These are phyloP conservation scores for Gastrolobium bilobum DNA, from an alignment of 306 rosid genomes.

Conservation along the genomic window DNA sequence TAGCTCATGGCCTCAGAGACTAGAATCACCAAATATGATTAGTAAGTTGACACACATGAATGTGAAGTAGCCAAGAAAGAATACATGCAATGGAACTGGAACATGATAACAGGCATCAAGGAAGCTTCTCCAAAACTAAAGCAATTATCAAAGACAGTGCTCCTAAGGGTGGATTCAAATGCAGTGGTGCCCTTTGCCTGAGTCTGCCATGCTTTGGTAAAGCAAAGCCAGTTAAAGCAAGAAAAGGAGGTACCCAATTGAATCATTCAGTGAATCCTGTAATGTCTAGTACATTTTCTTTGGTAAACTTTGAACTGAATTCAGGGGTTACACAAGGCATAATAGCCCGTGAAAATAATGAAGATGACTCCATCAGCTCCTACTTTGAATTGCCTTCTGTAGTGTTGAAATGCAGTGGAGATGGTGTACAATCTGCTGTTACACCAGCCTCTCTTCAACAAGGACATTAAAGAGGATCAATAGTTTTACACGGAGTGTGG, in stretches of 20 bases:
- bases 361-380: constrained; percentile 64
- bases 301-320: constrained; percentile 76
- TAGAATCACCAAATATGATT: constrained; percentile 44
- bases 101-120: constrained; percentile 40
- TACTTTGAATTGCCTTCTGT: constrained; percentile 83
- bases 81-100: constrained; percentile 35
- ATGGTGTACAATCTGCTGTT: constrained; percentile 62
- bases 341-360: constrained; percentile 51
- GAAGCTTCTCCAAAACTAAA: constrained; percentile 43
- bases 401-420: constrained; percentile 51
- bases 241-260: constrained; percentile 50
- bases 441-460: constrained; percentile 38
- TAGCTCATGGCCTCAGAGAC: not conserved
- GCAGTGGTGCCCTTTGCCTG: constrained; percentile 61
- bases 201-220: constrained; percentile 75
- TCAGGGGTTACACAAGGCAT: constrained; percentile 69
- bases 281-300: constrained; percentile 78
- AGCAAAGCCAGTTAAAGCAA: constrained; percentile 60
- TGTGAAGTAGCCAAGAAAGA: constrained; percentile 56
- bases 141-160: constrained; percentile 8
- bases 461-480: constrained; percentile 16
- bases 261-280: constrained; percentile 46
- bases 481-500: not conserved
- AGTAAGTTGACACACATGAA: constrained; percentile 43
- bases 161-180: constrained; percentile 55